A percentile compares a stretch with the other conserved stretches of the same genome.
Evolutionary conservation across 169 alveolate species (phyloP).

Genomic region (Perkinsus olseni): DNA sequence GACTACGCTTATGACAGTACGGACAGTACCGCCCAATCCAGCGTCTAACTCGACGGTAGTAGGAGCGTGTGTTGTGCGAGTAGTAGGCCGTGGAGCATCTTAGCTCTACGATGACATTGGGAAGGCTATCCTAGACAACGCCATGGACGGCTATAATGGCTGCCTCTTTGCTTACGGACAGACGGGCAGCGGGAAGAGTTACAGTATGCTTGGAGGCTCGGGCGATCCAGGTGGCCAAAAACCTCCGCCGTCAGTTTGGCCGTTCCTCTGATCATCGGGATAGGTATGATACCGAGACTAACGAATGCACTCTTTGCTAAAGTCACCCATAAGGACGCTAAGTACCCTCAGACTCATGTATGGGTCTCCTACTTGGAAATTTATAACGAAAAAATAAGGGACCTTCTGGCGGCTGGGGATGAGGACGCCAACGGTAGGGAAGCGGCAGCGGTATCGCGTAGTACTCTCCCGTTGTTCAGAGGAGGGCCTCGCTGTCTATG

Average conservation of each 20-base stretch:
- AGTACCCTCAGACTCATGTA: conserved; percentile 36
- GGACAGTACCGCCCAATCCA: not conserved
- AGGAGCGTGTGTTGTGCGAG: not conserved
- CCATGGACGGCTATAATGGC: conserved; percentile 24
- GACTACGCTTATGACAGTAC: not conserved
- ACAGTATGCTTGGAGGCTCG: conserved; percentile 15
- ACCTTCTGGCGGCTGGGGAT: conserved; percentile 45
- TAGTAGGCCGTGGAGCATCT: not conserved
- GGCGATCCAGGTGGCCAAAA: conserved; percentile 3
- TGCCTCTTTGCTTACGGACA: conserved; percentile 27
- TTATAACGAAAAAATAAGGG: conserved; percentile 77
- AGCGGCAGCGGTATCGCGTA: too few species aligned
- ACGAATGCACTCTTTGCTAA: not conserved
- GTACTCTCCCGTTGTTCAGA: not conserved
- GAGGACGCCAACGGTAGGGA: not conserved
- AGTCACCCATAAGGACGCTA: conserved; percentile 14
- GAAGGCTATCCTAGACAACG: not conserved
- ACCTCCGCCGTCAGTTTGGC: too few species aligned
- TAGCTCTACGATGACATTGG: not conserved
- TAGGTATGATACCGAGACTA: not conserved
- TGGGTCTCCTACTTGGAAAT: conserved; percentile 70
- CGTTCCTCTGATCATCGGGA: not conserved
- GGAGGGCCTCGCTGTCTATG: not conserved
- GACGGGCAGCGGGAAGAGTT: conserved; percentile 28
- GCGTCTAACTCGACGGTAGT: not conserved